phyloP scores from a whole-genome alignment of 2,329 filamentous ascomycete genomes.

The Aspergillus terreus region DNA sequence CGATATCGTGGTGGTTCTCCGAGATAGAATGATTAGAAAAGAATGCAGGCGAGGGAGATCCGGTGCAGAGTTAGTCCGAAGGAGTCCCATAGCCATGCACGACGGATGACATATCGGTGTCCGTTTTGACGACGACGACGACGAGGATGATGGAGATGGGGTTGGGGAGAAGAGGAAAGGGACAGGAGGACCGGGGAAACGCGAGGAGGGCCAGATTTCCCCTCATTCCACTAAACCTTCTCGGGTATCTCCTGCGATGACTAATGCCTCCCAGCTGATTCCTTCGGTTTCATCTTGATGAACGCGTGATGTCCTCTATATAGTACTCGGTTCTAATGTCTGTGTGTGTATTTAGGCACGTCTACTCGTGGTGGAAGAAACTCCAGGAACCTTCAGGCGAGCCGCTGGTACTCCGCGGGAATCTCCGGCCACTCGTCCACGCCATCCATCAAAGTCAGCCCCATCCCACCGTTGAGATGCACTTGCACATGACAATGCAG shows the following conservation, averaged over 20 bases:
- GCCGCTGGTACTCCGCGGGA: constrained; percentile 19
- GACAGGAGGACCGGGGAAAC: not conserved
- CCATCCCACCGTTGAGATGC: constrained; percentile 55
- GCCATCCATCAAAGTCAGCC: constrained; percentile 47
- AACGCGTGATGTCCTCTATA: no score
- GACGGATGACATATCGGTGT: not conserved
- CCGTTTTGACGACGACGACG: not conserved
- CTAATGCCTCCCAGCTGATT: not conserved
- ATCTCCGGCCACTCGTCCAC: constrained; percentile 33
- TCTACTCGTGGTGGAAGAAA: no score
- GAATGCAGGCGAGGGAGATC: not conserved
- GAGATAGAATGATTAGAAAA: not conserved
- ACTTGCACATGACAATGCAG: constrained; percentile 56
- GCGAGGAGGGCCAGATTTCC: not conserved
- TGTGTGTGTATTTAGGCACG: no score
- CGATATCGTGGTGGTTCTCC: not conserved
- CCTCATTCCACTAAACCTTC: not conserved
- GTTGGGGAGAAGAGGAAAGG: not conserved
- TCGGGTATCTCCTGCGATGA: not conserved
- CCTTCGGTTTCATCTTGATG: no score
- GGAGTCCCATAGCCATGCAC: not conserved
- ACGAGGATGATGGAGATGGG: not conserved
- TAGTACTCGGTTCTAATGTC: no score
- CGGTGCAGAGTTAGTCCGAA: not conserved
- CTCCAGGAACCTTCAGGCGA: not conserved